Evolutionary conservation across 441 rosid species (phyloP), one percentile per base, ranked within the genome.

Genomic region (Pelargonium myrrhifolium): DNA sequence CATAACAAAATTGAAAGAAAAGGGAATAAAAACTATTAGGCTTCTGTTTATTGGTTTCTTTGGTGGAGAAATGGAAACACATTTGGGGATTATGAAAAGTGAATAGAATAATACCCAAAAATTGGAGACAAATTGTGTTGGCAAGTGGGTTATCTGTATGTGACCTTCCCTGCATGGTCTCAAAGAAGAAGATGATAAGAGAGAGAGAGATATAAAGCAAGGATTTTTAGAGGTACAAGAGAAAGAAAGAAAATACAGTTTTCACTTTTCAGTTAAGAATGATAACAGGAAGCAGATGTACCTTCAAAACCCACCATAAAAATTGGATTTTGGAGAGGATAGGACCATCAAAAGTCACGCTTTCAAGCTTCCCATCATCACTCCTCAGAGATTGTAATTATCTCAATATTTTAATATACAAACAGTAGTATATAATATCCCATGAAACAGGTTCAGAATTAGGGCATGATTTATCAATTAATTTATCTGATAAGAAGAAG

Each of bases 281-380:
- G 61, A 12, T 35, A 58, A 66, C 80, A 75, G 72, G 71, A 69
- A 75, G 59, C 74, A 62, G 71, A 72, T 68, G 35, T 65, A 68
- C 71, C 71, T 69, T 43, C 49, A 56, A 45, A 67, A 18, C 22
- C 22, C 22, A 53, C 59, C 22, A 53, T 17, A 49, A 15, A 49
- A 49, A 49, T 12, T n/a, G 20, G 56, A 1, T 49, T 49, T 53
- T 53, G 24, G 24, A 6, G 59, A 53, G 59, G 14, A n/a, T 31
- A 63, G 12, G 65, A 64, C 42, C 75, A 76, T 74, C 64, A 70
- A 78, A 76, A 76, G 68, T 62, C 53, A 65, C 78, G 79, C 79
- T 72, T 56, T 65, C 64, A 62, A 69, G 65, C 62, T 40, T 64
- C 47, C 59, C 59, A 53, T 53, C 59, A 53, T 53, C 22, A 53